phyloP scores from a whole-genome alignment of 139 green algal species.

The Volvox reticuliferus region DNA sequence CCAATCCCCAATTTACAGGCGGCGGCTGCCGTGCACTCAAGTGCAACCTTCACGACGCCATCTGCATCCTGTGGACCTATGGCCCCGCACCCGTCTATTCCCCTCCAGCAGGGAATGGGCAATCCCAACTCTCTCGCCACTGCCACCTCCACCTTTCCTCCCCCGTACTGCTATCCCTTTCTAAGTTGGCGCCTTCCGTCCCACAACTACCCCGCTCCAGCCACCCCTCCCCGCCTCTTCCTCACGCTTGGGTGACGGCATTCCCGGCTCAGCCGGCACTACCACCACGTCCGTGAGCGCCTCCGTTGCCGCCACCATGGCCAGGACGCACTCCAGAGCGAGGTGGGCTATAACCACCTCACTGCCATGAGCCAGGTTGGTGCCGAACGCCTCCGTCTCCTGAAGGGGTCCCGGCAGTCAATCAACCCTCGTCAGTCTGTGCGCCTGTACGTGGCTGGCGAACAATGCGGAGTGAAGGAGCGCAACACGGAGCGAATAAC shows the following conservation, averaged over 20 bases:
- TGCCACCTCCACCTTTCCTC: background rate
- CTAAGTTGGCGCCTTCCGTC: too few species aligned
- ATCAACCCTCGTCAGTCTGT: too few species aligned
- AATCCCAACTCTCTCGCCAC: background rate
- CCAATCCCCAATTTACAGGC: too few species aligned
- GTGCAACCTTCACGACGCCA: too few species aligned
- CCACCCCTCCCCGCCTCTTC: background rate
- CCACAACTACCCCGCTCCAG: too few species aligned
- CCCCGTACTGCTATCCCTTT: background rate
- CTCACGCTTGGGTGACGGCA: slow-evolving; percentile 44
- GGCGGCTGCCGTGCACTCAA: too few species aligned
- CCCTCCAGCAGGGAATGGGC: too few species aligned
- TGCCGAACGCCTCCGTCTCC: slow-evolving; percentile 43
- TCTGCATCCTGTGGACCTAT: too few species aligned
- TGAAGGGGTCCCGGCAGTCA: background rate
- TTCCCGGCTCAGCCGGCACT: slow-evolving; percentile 41
- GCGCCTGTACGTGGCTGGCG: too few species aligned
- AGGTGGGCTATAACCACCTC: slow-evolving; percentile 71
- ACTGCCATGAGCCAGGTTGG: slow-evolving; percentile 2
- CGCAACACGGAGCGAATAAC: too few species aligned
- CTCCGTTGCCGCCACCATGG: slow-evolving; percentile 70
- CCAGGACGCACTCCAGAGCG: slow-evolving; percentile 74
- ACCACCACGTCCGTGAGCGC: slow-evolving; percentile 67
- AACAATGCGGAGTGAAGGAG: too few species aligned
- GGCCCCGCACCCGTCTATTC: too few species aligned